phyloP scores from a whole-genome alignment of 1,284 basidiomycete genomes.

The Heterobasidion parviporum region DNA sequence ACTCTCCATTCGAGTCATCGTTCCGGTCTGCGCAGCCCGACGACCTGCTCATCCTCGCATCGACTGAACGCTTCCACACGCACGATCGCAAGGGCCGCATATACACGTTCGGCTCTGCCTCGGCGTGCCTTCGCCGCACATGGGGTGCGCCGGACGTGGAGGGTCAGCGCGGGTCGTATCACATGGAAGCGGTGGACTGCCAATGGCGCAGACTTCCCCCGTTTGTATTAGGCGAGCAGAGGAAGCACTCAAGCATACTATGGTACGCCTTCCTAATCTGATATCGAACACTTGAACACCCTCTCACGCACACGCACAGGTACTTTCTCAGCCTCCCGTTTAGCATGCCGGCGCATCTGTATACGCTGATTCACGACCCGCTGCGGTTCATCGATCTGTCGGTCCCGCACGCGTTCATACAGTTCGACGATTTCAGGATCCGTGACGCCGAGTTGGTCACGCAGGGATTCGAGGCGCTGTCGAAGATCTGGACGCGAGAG shows the following conservation, averaged over 20 bases:
- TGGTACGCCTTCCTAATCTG: conserved; percentile 15
- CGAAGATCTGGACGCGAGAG: not conserved
- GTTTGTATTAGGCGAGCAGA: conserved; percentile 7
- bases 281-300: not conserved
- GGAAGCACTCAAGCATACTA: conserved; percentile 11
- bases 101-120: conserved; percentile 29
- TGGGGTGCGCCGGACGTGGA: conserved; percentile 20
- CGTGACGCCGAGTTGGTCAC: conserved; percentile 32
- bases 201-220: conserved; percentile 25
- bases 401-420: conserved; percentile 28
- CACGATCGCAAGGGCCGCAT: conserved; percentile 26
- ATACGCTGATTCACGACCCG: conserved; percentile 22
- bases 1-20: not conserved
- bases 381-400: conserved; percentile 26
- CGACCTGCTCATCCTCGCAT: conserved; percentile 22
- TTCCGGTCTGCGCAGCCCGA: conserved; percentile 14
- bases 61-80: conserved; percentile 27
- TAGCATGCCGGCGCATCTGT: conserved; percentile 18
- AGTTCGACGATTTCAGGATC: conserved; percentile 34
- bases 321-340: conserved; percentile 21
- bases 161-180: conserved; percentile 24
- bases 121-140: conserved; percentile 29
- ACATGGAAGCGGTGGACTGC: conserved; percentile 27
- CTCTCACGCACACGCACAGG: conserved; percentile 6
- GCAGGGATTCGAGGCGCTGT: conserved; percentile 15